Conservation (phyloP, 768 basidiomycete genomes). For the Termitomyces sp. region DNA sequence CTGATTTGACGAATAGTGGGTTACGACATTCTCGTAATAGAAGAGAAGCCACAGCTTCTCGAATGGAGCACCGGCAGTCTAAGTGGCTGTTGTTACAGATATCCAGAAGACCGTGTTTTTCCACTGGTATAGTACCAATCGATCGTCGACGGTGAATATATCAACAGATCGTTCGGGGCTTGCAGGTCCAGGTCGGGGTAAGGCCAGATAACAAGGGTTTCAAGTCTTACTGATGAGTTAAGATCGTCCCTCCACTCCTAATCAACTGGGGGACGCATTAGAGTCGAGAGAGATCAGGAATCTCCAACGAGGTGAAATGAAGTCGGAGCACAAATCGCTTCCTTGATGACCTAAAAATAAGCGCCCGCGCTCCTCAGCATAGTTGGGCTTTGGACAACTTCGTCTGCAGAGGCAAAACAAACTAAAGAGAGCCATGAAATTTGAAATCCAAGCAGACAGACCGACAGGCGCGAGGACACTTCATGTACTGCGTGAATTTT, state of each 20-base stretch:
- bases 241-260: too few relatives aligned
- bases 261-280: not conserved
- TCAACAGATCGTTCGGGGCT: not conserved
- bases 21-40: not conserved
- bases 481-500: not conserved
- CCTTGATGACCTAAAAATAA: not conserved
- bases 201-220: not conserved
- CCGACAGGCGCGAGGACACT: not conserved
- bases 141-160: not conserved
- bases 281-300: not conserved
- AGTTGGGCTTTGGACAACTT: not conserved
- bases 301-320: not conserved
- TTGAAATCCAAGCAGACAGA: not conserved
- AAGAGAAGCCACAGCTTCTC: conserved; percentile 3
- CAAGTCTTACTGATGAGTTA: too few relatives aligned
- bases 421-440: too few relatives aligned
- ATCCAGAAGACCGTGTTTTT: not conserved
- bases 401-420: not conserved
- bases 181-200: not conserved
- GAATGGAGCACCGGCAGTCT: not conserved
- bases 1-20: not conserved
- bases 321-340: not conserved
- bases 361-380: not conserved
- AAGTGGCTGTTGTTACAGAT: not conserved
- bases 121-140: not conserved